Evolutionary conservation across 2,329 filamentous ascomycete genomes (phyloP).

Genomic region (Trichothecium sympodiale): DNA sequence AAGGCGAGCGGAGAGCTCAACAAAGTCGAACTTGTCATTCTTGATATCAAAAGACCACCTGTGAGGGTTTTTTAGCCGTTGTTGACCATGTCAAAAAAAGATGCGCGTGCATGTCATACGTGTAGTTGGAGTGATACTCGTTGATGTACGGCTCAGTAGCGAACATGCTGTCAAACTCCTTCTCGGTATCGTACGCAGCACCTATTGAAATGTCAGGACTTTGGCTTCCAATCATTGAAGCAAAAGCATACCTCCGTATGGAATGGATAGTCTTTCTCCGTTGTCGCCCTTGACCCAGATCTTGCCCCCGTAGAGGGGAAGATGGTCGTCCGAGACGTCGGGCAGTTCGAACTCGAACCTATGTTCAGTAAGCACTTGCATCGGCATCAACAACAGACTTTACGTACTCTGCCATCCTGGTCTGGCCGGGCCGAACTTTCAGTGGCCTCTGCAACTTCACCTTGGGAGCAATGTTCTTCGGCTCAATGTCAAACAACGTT

Average conservation of each 20-base stretch:
- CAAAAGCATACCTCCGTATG: slow-evolving; percentile 24
- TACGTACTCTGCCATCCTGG: slow-evolving; percentile 14
- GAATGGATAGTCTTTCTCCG: slow-evolving; percentile 27
- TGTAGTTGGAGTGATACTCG: slow-evolving; percentile 12
- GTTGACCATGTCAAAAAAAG: too few relatives aligned
- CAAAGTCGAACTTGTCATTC: slow-evolving; percentile 15
- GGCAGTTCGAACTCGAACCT: slow-evolving; percentile 20
- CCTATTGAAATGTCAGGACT: slow-evolving; percentile 10
- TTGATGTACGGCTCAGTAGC: slow-evolving; percentile 15
- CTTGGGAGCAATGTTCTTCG: slow-evolving; percentile 15
- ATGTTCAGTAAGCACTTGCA: neutral
- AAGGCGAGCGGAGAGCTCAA: slow-evolving; percentile 16
- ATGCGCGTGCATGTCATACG: slow-evolving; percentile 8
- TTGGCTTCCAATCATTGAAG: neutral
- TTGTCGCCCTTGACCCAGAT: slow-evolving; percentile 27
- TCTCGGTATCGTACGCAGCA: slow-evolving; percentile 24
- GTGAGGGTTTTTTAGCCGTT: neutral
- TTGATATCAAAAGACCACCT: slow-evolving; percentile 23
- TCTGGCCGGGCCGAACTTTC: slow-evolving; percentile 17
- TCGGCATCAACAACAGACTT: neutral
- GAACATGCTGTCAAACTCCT: slow-evolving; percentile 26
- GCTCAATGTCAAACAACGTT: slow-evolving; percentile 15
- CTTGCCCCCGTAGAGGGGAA: slow-evolving; percentile 34
- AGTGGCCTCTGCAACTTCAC: slow-evolving; percentile 17
- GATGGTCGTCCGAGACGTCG: slow-evolving; percentile 17